Base-by-base conservation (phyloP, 2,329 filamentous ascomycete species). In the Xylariales sp. region DNA sequence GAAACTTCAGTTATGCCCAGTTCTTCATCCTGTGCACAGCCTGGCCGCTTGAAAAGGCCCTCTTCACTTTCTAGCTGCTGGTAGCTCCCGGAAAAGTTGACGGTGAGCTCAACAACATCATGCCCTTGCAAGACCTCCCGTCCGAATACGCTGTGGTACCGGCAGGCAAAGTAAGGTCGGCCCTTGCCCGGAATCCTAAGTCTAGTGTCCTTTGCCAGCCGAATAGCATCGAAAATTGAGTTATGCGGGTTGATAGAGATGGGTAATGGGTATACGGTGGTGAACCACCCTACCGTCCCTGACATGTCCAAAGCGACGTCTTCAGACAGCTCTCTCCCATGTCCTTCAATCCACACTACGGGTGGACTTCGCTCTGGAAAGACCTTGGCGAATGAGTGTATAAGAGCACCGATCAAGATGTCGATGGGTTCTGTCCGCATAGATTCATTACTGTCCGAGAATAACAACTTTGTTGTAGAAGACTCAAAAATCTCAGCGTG, bases 271-370 rank as follows among this genome's bases (percentile, higher is more conserved):
- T 29, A 32, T 17, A 29, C 29, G 7, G 39, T 29, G 20, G 30
- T 41, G 23, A 38, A 38, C 35, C 46, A 48, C 10, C 46, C 46
- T 8, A 48, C 40, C 14, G 40, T 42, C 15, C 33, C 33, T 11
- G 36, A 37, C 13, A 44, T n/a, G n/a, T 48, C 43, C 7, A 46
- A n/a, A n/a, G n/a, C 33, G 17, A 17, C 19, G 11, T 38, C 34
- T 19, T 36, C 18, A 15, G 23, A 29, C 8, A 37, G 35, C 29
- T 47, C 42, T 5, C 46, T 41, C 4, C 46, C 46, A 14, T 48
- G 46, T 5, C 41, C 39, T 35, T 48, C 46, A 14, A 37, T 15
- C 21, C 39, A 46, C 3, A 48, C 14, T 12, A 32, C 27, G 5
- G 43, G 46, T 4, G 30, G 7, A 4, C 15, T n/a, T n/a, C 46